These are phyloP conservation scores for Litsea cubeba DNA, from an alignment of 164 flowering plant species.

Conservation along the genomic window DNA sequence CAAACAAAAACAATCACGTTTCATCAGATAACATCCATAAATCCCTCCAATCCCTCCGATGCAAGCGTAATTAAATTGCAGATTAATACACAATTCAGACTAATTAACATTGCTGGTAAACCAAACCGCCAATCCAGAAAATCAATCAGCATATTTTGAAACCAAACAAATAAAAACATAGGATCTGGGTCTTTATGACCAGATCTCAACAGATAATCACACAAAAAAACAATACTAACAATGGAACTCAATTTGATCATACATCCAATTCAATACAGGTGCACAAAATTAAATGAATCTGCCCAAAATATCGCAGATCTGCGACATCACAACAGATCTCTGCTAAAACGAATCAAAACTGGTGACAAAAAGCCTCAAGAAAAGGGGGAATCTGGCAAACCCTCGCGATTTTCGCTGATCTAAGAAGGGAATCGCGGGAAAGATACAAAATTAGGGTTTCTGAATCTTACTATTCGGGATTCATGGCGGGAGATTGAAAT, in stretches of 20 bases:
- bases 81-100: background rate
- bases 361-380: no score
- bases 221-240: background rate
- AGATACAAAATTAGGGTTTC: background rate
- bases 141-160: background rate
- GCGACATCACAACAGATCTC: background rate
- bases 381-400: background rate
- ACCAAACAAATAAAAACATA: no score
- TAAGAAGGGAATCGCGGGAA: background rate
- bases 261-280: background rate
- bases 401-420: background rate
- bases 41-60: background rate
- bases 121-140: background rate
- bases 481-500: constrained; percentile 4
- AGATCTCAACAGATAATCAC: background rate
- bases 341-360: no score
- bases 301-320: background rate
- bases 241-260: background rate
- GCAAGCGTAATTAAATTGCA: background rate
- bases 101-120: no score
- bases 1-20: background rate
- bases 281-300: background rate
- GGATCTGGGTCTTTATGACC: background rate
- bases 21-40: background rate
- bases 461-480: constrained; percentile 5